Evolutionary conservation across 2,329 filamentous ascomycete genomes (phyloP).

Genomic region (Verticillium longisporum): DNA sequence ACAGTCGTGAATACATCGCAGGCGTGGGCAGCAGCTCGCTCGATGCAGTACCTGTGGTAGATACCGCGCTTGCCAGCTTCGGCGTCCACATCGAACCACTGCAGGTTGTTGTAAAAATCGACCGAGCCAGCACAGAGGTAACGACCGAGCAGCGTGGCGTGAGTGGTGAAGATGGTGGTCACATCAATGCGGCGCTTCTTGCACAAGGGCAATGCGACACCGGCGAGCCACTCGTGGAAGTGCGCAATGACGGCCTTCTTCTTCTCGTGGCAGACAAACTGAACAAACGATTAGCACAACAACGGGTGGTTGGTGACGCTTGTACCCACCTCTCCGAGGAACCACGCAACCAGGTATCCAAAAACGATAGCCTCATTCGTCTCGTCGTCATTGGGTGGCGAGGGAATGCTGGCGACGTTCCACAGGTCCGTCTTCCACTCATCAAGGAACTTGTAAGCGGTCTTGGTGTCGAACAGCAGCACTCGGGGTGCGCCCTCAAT

Average conservation of each 20-base stretch:
- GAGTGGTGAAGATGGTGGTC: conserved; percentile 97
- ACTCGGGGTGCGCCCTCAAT: conserved; percentile 95
- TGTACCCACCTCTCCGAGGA: conserved; percentile 76
- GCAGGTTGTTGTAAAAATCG: conserved; percentile 98
- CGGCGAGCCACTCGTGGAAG: conserved; percentile 97
- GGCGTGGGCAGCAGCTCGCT: conserved; percentile 84
- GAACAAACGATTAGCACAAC: conserved; percentile 10
- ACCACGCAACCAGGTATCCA: conserved; percentile 96
- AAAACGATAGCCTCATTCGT: conserved; percentile 98
- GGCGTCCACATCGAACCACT: conserved; percentile 91
- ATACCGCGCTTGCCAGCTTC: conserved; percentile 97
- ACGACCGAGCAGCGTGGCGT: conserved; percentile 88
- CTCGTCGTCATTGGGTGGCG: conserved; percentile 83
- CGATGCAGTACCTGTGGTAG: conserved; percentile 97
- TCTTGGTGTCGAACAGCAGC: conserved; percentile 89
- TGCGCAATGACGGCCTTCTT: conserved; percentile 90
- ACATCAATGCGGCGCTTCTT: conserved; percentile 94
- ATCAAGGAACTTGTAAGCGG: conserved; percentile 81
- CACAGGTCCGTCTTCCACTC: conserved; percentile 98
- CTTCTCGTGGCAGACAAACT: conserved; percentile 94
- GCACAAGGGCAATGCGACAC: conserved; percentile 83
- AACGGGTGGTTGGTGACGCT: conserved; percentile 16
- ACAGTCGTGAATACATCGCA: conserved; percentile 98
- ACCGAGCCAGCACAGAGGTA: conserved; percentile 97
- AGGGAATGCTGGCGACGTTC: conserved; percentile 89